Percentiles rank a stretch among this genome's conserved stretches.
Conservation (phyloP, 2,329 filamentous ascomycete species). For the Stromatinia cepivora region DNA sequence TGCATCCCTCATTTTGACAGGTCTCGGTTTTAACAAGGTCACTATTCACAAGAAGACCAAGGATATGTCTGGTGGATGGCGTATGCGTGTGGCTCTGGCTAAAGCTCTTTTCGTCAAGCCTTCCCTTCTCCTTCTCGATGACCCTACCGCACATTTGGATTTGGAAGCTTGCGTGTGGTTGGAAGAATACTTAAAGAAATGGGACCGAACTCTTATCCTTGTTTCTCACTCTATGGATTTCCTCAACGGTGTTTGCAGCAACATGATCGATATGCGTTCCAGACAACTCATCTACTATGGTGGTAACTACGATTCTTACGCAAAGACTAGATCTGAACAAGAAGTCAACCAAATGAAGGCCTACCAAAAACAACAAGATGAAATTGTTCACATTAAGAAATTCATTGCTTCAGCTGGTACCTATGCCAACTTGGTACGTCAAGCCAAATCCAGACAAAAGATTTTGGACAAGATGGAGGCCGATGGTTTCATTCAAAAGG, state of each 20-base stretch:
- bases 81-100: slow-evolving; percentile 97
- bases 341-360: slow-evolving; percentile 99
- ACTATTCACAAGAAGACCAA: slow-evolving; percentile 99
- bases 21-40: slow-evolving; percentile 98
- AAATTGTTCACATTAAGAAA: slow-evolving; percentile 99
- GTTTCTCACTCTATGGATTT: slow-evolving; percentile 99
- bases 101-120: slow-evolving; percentile 99
- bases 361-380: slow-evolving; percentile 98
- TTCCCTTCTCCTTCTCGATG: slow-evolving; percentile 90
- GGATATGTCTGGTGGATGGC: slow-evolving; percentile 99
- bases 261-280: slow-evolving; percentile 96
- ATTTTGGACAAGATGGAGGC: slow-evolving; percentile 99
- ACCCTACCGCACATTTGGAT: slow-evolving; percentile 98
- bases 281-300: slow-evolving; percentile 94
- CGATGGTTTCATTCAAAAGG: slow-evolving; percentile 95
- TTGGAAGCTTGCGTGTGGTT: slow-evolving; percentile 99
- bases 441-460: slow-evolving; percentile 99
- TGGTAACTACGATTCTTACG: slow-evolving; percentile 99
- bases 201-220: slow-evolving; percentile 93
- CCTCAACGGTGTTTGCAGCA: slow-evolving; percentile 96
- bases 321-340: slow-evolving; percentile 91
- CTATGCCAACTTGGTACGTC: slow-evolving; percentile 97
- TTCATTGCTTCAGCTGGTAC: slow-evolving; percentile 99
- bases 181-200: slow-evolving; percentile 99
- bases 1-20: slow-evolving; percentile 93